Percentiles rank a stretch among this genome's conserved stretches.
phyloP scores from a whole-genome alignment of 495 filamentous ascomycete species.

The Penicillium verhagenii region DNA sequence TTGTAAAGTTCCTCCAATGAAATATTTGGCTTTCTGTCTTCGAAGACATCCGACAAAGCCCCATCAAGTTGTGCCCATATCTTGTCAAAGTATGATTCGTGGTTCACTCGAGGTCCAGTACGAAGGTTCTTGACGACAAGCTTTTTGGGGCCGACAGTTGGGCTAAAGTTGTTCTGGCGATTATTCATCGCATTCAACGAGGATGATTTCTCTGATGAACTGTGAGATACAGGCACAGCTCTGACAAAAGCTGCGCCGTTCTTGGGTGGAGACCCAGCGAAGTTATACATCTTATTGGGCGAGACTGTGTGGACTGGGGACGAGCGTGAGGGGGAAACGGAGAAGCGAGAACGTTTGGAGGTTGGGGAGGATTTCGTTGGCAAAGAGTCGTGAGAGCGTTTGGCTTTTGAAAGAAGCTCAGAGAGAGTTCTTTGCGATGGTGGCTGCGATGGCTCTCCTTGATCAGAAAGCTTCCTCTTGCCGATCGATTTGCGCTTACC shows the following conservation, averaged over 20 bases:
- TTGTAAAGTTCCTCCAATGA: conserved; percentile 87
- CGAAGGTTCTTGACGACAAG: conserved; percentile 86
- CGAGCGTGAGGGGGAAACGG: conserved; percentile 27
- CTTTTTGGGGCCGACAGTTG: conserved; percentile 66
- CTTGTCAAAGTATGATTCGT: conserved; percentile 69
- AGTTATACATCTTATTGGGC: conserved; percentile 49
- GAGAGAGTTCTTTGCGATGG: conserved; percentile 50
- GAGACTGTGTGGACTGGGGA: conserved; percentile 18
- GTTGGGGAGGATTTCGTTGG: conserved; percentile 26
- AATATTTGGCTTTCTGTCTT: conserved; percentile 54
- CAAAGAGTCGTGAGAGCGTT: conserved; percentile 14
- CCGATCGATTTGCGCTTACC: conserved; percentile 49
- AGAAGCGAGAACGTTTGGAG: conserved; percentile 44
- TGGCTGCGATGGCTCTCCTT: conserved; percentile 36
- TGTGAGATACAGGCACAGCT: conserved; percentile 20
- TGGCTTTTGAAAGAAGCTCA: conserved; percentile 43
- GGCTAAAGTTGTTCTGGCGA: conserved; percentile 42
- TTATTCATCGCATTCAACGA: conserved; percentile 20
- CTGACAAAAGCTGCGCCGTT: conserved; percentile 28
- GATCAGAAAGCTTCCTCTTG: conserved; percentile 49
- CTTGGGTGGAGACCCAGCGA: conserved; percentile 38
- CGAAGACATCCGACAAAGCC: conserved; percentile 72
- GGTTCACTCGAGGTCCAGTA: conserved; percentile 52
- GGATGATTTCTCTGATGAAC: conserved; percentile 21
- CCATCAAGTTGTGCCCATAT: conserved; percentile 69